These are phyloP conservation scores for sorghum (Sorghum bicolor) DNA, from an alignment of 176 grass and related monocot genomes.

Conservation along the genomic window Sorghum_bicolor_NCBIv3 NC_012871.2:72761501-72762000, in stretches of 20 bases:
- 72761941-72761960: conserved; percentile 15
- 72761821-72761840: conserved; percentile 96
- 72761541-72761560: conserved; percentile 5
- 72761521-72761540: conserved; percentile 68
- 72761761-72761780: conserved; percentile 87
- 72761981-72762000: conserved; percentile 67
- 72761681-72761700: conserved; percentile 40
- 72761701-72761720: conserved; percentile 65
- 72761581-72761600: conserved; percentile 48
- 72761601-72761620: conserved; percentile 60
- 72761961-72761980: conserved; percentile 18
- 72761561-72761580: conserved; percentile 38
- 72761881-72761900: conserved; percentile 62
- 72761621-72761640: conserved; percentile 28
- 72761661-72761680: background rate
- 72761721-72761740: conserved; percentile 81
- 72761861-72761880: conserved; percentile 70
- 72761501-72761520: background rate
- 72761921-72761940: conserved; percentile 63
- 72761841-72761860: conserved; percentile 86
- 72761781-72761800: conserved; percentile 78
- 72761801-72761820: conserved; percentile 95
- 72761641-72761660: background rate
- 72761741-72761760: conserved; percentile 87
- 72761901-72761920: conserved; percentile 75